Conservation (phyloP, 768 basidiomycete genomes). For the Dentipellis sp. region DNA sequence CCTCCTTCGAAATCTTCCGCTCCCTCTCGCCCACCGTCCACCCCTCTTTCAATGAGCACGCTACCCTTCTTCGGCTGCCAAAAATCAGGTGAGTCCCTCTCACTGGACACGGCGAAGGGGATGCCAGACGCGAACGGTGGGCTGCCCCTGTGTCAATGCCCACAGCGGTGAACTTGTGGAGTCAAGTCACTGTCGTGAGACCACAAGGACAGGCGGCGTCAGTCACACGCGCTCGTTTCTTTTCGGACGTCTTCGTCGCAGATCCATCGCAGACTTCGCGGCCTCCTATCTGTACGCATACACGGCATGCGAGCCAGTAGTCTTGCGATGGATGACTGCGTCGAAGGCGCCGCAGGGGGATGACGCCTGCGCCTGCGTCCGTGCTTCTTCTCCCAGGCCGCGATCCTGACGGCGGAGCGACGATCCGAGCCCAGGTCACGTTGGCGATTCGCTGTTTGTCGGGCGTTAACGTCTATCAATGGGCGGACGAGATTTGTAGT, state of each 20-base stretch:
- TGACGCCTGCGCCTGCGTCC: neutral
- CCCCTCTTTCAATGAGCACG: too few species aligned
- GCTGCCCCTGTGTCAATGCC: too few species aligned
- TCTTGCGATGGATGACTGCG: constrained; percentile 80
- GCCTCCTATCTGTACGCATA: constrained; percentile 18
- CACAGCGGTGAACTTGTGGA: too few species aligned
- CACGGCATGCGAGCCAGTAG: constrained; percentile 24
- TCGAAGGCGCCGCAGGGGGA: constrained; percentile 34
- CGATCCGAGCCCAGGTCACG: neutral
- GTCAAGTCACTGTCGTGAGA: too few species aligned
- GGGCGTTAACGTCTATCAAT: neutral
- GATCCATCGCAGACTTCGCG: constrained; percentile 20
- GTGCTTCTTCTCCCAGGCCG: neutral
- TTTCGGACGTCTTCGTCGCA: constrained; percentile 24
- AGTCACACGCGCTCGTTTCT: neutral
- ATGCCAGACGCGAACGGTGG: too few species aligned
- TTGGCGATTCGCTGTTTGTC: neutral
- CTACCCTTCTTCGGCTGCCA: too few species aligned
- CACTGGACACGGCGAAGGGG: too few species aligned
- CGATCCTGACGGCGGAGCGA: neutral
- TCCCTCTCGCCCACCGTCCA: too few species aligned
- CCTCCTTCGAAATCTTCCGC: too few species aligned
- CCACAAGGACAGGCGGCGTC: too few species aligned
- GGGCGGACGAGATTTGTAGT: neutral
- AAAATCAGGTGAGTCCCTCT: too few species aligned